Evolutionary conservation across 768 basidiomycete species (phyloP).

Genomic region (Sarcodon aspratus): DNA sequence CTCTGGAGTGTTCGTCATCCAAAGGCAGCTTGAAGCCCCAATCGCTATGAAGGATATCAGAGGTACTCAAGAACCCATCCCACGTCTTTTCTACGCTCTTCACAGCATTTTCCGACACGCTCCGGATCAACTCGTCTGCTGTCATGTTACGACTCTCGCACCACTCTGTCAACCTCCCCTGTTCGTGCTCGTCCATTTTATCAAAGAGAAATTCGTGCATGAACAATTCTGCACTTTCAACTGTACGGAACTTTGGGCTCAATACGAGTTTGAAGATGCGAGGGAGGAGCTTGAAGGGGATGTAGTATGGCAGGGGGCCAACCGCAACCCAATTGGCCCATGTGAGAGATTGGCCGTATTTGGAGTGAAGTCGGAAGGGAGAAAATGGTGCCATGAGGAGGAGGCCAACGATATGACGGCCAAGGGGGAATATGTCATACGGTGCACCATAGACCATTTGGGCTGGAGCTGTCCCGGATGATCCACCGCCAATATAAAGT

Average conservation of each 20-base stretch:
- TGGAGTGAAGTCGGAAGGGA: slow-evolving; percentile 34
- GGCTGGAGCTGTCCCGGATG: slow-evolving; percentile 41
- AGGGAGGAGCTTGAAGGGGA: slow-evolving; percentile 28
- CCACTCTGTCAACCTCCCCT: slow-evolving; percentile 25
- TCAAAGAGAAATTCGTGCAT: slow-evolving; percentile 26
- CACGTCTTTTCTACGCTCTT: slow-evolving; percentile 38
- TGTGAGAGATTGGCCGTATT: slow-evolving; percentile 33
- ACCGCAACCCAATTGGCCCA: slow-evolving; percentile 34
- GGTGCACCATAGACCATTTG: slow-evolving; percentile 46
- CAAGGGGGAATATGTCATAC: slow-evolving; percentile 39
- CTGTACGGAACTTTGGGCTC: slow-evolving; percentile 22
- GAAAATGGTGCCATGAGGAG: slow-evolving; percentile 35
- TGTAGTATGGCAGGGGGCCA: slow-evolving; percentile 30
- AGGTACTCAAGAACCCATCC: slow-evolving; percentile 37
- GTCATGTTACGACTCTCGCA: slow-evolving; percentile 23
- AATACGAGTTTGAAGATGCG: slow-evolving; percentile 22
- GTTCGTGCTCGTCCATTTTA: slow-evolving; percentile 27
- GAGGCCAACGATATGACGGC: slow-evolving; percentile 32
- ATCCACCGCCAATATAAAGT: slow-evolving; percentile 41
- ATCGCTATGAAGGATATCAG: slow-evolving; percentile 32
- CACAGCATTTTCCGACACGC: slow-evolving; percentile 28
- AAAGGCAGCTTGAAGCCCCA: slow-evolving; percentile 39
- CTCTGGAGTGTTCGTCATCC: slow-evolving; percentile 32
- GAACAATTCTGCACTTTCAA: slow-evolving; percentile 29
- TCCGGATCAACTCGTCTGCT: slow-evolving; percentile 32